A percentile compares a stretch with the other conserved stretches of the same genome.
Conservation (phyloP, 2,329 filamentous ascomycete genomes). For the Lasiodiplodia citricola region DNA sequence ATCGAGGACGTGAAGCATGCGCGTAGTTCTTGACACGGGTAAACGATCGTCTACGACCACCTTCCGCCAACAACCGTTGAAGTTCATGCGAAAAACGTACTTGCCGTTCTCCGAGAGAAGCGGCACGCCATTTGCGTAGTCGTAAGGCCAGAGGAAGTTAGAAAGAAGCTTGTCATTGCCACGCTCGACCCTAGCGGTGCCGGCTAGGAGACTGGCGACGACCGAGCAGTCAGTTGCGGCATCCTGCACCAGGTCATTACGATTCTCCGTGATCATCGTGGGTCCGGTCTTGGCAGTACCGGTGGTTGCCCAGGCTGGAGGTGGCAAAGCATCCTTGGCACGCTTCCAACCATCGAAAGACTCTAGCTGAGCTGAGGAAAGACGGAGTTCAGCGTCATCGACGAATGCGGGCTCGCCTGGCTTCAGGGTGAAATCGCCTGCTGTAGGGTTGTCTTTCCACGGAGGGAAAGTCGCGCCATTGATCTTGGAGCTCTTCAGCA, state of each 20-base stretch:
- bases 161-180: slow-evolving; percentile 71
- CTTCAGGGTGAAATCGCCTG: slow-evolving; percentile 65
- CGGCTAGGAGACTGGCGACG: slow-evolving; percentile 90
- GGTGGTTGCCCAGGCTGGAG: slow-evolving; percentile 45
- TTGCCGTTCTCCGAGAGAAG: slow-evolving; percentile 77
- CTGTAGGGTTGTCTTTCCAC: slow-evolving; percentile 71
- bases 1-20: slow-evolving; percentile 86
- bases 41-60: slow-evolving; percentile 90
- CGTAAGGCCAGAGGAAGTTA: slow-evolving; percentile 76
- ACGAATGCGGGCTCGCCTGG: slow-evolving; percentile 63
- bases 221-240: slow-evolving; percentile 96
- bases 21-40: slow-evolving; percentile 74
- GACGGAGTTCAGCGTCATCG: slow-evolving; percentile 72
- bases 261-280: slow-evolving; percentile 62
- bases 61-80: slow-evolving; percentile 89
- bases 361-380: slow-evolving; percentile 75
- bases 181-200: slow-evolving; percentile 70
- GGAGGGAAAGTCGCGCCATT: slow-evolving; percentile 85
- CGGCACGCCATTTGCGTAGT: slow-evolving; percentile 62
- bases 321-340: slow-evolving; percentile 69
- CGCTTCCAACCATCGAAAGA: slow-evolving; percentile 87
- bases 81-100: slow-evolving; percentile 90
- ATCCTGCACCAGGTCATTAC: slow-evolving; percentile 89
- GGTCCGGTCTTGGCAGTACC: slow-evolving; percentile 44
- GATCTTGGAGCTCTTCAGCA: slow-evolving; percentile 77